Percentiles rank a stretch among this genome's conserved stretches.
phyloP scores from a whole-genome alignment of 1,139 yeast genomes.

The Yamadazyma sp. region DNA sequence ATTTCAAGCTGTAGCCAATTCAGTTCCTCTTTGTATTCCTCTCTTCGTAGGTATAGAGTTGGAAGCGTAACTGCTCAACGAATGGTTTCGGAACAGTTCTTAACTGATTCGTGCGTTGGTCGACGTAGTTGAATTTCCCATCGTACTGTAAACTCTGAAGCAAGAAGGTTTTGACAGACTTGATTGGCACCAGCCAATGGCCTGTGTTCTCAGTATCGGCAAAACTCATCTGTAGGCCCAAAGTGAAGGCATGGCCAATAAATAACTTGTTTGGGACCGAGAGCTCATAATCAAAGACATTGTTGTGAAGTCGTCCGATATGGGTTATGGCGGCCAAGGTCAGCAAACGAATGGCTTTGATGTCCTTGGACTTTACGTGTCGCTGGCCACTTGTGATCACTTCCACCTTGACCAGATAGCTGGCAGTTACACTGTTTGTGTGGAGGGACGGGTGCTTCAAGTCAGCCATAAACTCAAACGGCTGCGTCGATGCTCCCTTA shows the following conservation, averaged over 20 bases:
- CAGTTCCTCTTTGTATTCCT: not conserved
- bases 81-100: not conserved
- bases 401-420: not conserved
- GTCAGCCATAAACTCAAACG: conserved; percentile 4
- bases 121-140: not conserved
- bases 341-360: too few species aligned
- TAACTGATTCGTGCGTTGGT: not conserved
- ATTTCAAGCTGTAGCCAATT: not conserved
- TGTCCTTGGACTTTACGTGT: too few species aligned
- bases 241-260: not conserved
- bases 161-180: conserved; percentile 1
- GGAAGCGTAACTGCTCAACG: not conserved
- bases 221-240: not conserved
- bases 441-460: conserved; percentile 1
- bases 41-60: not conserved
- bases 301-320: conserved; percentile 1
- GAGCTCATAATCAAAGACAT: conserved; percentile 3
- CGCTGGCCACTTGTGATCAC: too few species aligned
- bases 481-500: conserved; percentile 2
- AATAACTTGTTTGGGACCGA: conserved; percentile 4
- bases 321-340: not conserved
- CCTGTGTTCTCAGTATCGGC: not conserved
- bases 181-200: not conserved
- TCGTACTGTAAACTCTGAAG: conserved; percentile 2
- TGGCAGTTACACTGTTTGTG: not conserved